A percentile compares a stretch with the other conserved stretches of the same genome.
These are phyloP conservation scores for Tolypocladium ophioglossoides DNA, from an alignment of 2,329 filamentous ascomycete species.

Conservation along the genomic window DNA sequence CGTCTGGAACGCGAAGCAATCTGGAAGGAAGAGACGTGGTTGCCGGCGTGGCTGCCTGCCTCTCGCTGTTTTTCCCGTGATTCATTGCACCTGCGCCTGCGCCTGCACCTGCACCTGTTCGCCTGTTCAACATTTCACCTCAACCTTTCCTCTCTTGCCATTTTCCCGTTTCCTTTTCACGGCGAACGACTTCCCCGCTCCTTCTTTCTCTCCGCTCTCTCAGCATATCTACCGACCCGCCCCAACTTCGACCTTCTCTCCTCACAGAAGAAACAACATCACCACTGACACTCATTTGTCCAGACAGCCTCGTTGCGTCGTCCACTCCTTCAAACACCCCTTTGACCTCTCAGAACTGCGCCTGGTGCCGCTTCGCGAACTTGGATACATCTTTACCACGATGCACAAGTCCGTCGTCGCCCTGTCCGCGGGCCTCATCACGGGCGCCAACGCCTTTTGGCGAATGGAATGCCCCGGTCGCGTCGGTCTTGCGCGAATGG, in stretches of 20 bases:
- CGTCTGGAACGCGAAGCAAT: background rate
- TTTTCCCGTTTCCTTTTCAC: background rate
- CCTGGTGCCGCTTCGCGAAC: conserved; percentile 7
- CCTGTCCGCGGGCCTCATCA: conserved; percentile 22
- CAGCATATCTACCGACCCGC: background rate
- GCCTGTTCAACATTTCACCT: background rate
- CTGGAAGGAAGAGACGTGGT: background rate
- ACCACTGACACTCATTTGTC: conserved; percentile 9
- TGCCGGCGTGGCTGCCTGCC: background rate
- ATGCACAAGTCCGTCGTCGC: conserved; percentile 24
- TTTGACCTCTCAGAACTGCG: conserved; percentile 3
- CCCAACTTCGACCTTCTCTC: background rate
- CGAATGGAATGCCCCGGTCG: conserved; percentile 74
- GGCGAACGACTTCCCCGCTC: background rate
- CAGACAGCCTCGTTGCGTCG: conserved; percentile 25
- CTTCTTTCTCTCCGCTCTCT: background rate
- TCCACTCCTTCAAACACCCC: conserved; percentile 18
- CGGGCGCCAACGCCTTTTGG: conserved; percentile 62
- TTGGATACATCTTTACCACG: conserved; percentile 13
- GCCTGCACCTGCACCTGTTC: background rate
- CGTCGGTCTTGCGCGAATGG: conserved; percentile 60
- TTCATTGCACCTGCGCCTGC: background rate
- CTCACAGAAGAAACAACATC: background rate
- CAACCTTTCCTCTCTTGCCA: background rate
- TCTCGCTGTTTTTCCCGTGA: background rate